Conservation (phyloP, 192 early-diverging fungal genomes). For the Coemansia sp. region DNA sequence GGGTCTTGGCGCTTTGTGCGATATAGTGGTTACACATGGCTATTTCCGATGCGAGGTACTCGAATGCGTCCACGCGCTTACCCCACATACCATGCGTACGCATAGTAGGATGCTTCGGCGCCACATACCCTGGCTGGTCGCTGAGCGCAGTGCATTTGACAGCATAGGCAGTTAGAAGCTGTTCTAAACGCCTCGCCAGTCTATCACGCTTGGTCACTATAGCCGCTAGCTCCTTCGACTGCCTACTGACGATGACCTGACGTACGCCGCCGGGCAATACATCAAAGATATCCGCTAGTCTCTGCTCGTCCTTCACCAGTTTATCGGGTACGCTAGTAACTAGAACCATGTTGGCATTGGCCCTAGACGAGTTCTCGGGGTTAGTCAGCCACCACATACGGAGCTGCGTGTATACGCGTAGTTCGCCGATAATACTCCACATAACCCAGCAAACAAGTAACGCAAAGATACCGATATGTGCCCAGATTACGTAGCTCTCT, state of each 20-base stretch:
- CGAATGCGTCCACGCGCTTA: conserved; percentile 58
- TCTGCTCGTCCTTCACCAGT: conserved; percentile 54
- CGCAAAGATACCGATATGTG: conserved; percentile 62
- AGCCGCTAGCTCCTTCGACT: conserved; percentile 57
- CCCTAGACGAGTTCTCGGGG: conserved; percentile 55
- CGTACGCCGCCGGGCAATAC: conserved; percentile 76
- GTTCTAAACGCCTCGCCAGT: conserved; percentile 56
- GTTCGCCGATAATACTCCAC: conserved; percentile 62
- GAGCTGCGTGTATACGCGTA: conserved; percentile 61
- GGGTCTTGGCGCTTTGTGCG: conserved; percentile 18
- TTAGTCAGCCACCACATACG: conserved; percentile 68
- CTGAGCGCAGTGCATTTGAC: conserved; percentile 24
- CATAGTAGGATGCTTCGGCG: conserved; percentile 57
- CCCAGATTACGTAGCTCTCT: conserved; percentile 58
- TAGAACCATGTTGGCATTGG: conserved; percentile 68
- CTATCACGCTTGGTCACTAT: conserved; percentile 59
- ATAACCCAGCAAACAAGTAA: conserved; percentile 38
- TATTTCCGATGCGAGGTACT: conserved; percentile 38
- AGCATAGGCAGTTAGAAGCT: conserved; percentile 55
- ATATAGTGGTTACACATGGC: conserved; percentile 52
- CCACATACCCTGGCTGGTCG: conserved; percentile 4
- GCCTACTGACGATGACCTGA: conserved; percentile 66
- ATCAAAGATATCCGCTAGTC: conserved; percentile 58
- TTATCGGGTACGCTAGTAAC: conserved; percentile 68
- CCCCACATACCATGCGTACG: conserved; percentile 34